Evolutionary conservation across 176 grass and related monocot genomes (phyloP), one percentile per base, ranked within the genome.

Genomic region (Zoysia pacifica): DNA sequence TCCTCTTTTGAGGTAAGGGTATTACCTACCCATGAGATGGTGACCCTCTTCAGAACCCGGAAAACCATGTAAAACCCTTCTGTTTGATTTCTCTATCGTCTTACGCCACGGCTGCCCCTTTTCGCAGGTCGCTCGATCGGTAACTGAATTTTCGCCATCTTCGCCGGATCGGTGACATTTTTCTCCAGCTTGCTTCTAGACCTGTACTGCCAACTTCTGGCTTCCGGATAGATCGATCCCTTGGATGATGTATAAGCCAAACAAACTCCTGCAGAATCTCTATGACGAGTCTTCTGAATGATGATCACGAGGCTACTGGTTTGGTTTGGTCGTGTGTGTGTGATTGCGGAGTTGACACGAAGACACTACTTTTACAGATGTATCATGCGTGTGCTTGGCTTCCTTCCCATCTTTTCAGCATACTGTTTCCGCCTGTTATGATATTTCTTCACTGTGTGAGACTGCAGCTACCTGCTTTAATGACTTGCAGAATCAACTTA

Each of bases 31-130:
- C 59, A 62, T 77, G 38, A 54, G 82, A 89, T 77, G 2, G 87
- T 85, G 78, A 81, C 87, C 48, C 82, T 85, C 77, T 75, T 89
- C 77, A 81, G 85, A 72, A 20, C 58, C 59, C 62, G 60, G 82
- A 81, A 77, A 81, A 72, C 65, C n/a, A 81, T 65, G 72, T 56
- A 37, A 46, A 81, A 72, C 44, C 78, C 73, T 72, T 43, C 3
- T 42, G 51, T 44, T 61, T 85, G 69, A 75, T 73, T 75, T 66
- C 65, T 81, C 65, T 70, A 13, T 60, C 53, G 15, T 70, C 77
- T 89, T 89, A 84, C 65, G 81, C 70, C 81, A 80, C 70, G 9
- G 3, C 16, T 47, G 36, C 54, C 62, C 62, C 55, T 11, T 79
- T 84, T 53, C 53, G 28, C 70, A 64, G 81, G 63, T 48, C 83